Evolutionary conservation across 352 stramenopile genomes (phyloP), one percentile per base, ranked within the genome.

Genomic region (Pythium coloratum): DNA sequence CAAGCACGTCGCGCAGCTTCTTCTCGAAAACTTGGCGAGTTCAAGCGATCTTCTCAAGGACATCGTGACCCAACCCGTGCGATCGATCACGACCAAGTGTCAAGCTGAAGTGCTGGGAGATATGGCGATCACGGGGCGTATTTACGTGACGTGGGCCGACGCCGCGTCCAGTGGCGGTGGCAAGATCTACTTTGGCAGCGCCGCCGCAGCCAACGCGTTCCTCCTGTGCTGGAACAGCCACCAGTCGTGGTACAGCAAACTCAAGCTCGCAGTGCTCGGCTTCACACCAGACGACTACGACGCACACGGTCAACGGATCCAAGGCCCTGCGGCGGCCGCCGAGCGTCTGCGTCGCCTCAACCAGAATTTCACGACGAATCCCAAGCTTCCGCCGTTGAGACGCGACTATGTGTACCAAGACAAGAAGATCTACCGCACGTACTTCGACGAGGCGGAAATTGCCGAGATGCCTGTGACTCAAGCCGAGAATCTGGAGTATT

Each of bases 401-500:
- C 33, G 55, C n/a, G 55, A 62, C 49, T 6, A n/a, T 2, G 12
- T 30, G 20, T 9, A 40, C 18, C 20, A 34, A 12, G 32, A 14
- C n/a, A 36, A 38, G 16, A 44, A 59, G 26, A 42, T 14, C 3
- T 42, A 42, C 36, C 36, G 55, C 55, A 26, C 47, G 18, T 38
- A 50, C 9, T 60, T 62, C 32, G 56, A 62, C 38, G 56, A 44
- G 28, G 56, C 12, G 18, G 40, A n/a, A 2, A 62, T 62, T n/a
- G n/a, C 16, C 2, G 14, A 18, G 24, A 44, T 62, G 40, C 26
- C 40, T 12, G 16, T 38, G 2, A 28, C 50, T 7, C 18, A 44
- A 20, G 13, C 6, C 34, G 38, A 42, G 60, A 34, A 40, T 16
- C 26, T 50, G 36, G 16, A 51, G 42, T 30, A 46, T 20, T 49